Percentiles rank a stretch among this genome's conserved stretches.
Evolutionary conservation across 768 basidiomycete species (phyloP).

Genomic region (Pseudohyphozyma bogoriensis): DNA sequence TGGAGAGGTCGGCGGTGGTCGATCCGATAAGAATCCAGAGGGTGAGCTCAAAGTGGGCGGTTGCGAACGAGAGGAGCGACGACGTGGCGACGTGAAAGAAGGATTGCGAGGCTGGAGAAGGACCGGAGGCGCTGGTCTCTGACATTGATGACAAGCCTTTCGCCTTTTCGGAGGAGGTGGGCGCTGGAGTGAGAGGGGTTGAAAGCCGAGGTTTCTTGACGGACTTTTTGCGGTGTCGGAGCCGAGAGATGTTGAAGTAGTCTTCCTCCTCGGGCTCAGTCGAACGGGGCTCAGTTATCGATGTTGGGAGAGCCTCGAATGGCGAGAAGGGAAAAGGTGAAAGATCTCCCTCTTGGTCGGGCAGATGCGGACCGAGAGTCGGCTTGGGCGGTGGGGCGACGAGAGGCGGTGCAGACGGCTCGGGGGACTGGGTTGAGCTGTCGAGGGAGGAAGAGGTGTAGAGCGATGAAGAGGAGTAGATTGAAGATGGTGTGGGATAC

Average conservation of each 20-base stretch:
- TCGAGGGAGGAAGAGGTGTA: background rate
- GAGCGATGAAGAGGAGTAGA: background rate
- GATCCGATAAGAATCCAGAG: slow-evolving; percentile 22
- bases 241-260: background rate
- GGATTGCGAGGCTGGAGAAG: background rate
- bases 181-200: background rate
- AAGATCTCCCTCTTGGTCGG: background rate
- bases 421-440: background rate
- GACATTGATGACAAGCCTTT: background rate
- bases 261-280: background rate
- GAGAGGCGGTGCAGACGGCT: background rate
- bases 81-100: background rate
- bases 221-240: background rate
- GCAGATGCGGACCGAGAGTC: background rate
- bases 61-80: background rate
- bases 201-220: background rate
- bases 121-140: background rate
- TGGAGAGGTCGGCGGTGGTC: background rate
- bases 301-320: background rate
- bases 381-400: background rate
- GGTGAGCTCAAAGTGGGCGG: background rate
- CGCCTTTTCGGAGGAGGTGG: background rate
- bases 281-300: no score
- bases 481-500: background rate
- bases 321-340: background rate